Evolutionary conservation across 148 eudicot species (phyloP).

Genomic region (Rhododendron mucronatum): DNA sequence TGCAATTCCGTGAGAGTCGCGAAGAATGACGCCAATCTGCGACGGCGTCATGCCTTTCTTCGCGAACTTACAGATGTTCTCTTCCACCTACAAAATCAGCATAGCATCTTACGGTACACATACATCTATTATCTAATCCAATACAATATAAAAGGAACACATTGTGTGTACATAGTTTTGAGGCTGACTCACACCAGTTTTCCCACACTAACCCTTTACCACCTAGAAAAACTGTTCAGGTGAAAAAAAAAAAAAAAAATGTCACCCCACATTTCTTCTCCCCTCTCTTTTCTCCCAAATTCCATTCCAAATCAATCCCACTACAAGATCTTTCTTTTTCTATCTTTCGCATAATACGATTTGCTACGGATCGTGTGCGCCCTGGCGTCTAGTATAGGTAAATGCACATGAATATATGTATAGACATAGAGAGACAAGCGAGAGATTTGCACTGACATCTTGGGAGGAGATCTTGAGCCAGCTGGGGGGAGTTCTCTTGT

Average conservation of each 20-base stretch:
- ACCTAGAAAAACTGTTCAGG: background rate
- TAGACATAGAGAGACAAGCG: background rate
- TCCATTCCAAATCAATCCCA: background rate
- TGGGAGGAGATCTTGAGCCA: slow-evolving; percentile 26
- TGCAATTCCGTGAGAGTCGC: slow-evolving; percentile 34
- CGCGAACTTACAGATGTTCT: slow-evolving; percentile 29
- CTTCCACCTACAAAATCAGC: slow-evolving; percentile 21
- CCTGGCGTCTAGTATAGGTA: background rate
- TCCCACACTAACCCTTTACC: background rate
- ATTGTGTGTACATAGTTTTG: background rate
- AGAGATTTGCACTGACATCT: slow-evolving; percentile 9
- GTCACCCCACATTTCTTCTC: background rate
- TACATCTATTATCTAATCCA: background rate
- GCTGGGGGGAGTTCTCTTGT: slow-evolving; percentile 30
- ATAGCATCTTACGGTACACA: background rate
- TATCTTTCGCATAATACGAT: background rate
- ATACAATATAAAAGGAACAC: background rate
- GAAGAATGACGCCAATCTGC: slow-evolving; percentile 32
- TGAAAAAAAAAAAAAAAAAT: no score
- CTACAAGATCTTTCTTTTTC: background rate
- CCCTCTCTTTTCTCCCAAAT: background rate
- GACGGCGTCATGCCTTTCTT: slow-evolving; percentile 31
- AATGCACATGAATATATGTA: background rate
- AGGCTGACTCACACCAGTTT: background rate
- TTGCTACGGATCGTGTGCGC: background rate